These are phyloP conservation scores for Colletotrichum lupini DNA, from an alignment of 2,329 filamentous ascomycete genomes.

Conservation along the genomic window DNA sequence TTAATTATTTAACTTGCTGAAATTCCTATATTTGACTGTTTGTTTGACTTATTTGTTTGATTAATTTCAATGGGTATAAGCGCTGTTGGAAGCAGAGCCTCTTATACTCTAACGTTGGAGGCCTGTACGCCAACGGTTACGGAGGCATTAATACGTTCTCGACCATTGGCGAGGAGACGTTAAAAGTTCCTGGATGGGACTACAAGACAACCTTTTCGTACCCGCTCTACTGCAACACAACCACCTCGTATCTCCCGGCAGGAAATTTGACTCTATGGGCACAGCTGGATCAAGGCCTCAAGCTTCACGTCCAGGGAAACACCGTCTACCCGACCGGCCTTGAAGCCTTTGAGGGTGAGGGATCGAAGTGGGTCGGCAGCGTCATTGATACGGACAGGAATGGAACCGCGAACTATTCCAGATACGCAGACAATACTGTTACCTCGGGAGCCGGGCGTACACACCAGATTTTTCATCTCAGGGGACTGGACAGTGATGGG, in stretches of 20 bases:
- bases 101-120: conserved; percentile 65
- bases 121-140: conserved; percentile 35
- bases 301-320: conserved; percentile 49
- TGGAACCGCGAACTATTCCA: conserved; percentile 67
- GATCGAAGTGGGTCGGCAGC: conserved; percentile 36
- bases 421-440: conserved; percentile 54
- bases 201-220: conserved; percentile 63
- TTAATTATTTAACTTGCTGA: no score
- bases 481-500: conserved; percentile 50
- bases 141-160: conserved; percentile 43
- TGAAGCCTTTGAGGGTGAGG: conserved; percentile 61
- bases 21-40: no score
- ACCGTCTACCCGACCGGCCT: conserved; percentile 68
- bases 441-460: conserved; percentile 66
- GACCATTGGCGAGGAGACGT: conserved; percentile 44
- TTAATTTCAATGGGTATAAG: no score
- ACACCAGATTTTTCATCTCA: conserved; percentile 66
- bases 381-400: conserved; percentile 63
- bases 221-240: conserved; percentile 67
- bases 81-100: conserved; percentile 73
- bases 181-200: conserved; percentile 6
- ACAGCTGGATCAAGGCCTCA: conserved; percentile 53
- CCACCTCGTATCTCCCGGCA: conserved; percentile 52
- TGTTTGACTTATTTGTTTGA: no score
- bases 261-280: conserved; percentile 59